Conservation (phyloP, 257 asterid species). For the Salvia rosmarinus region DNA sequence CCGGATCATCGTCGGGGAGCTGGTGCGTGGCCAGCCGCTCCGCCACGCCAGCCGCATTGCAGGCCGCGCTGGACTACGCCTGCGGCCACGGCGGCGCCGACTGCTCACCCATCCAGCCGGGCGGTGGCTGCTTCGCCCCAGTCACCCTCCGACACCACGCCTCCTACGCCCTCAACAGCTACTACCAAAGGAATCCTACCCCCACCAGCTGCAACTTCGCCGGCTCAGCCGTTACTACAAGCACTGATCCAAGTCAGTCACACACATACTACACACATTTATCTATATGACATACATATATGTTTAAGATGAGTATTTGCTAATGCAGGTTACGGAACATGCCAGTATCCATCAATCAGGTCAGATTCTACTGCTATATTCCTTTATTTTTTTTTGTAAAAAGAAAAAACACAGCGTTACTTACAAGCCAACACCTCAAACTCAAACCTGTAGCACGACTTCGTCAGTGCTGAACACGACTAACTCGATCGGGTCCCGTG, state of each 20-base stretch:
- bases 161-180: conserved; percentile 80
- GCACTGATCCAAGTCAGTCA: conserved; percentile 73
- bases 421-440: background rate
- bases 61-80: conserved; percentile 75
- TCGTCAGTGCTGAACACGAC: conserved; percentile 71
- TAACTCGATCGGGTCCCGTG: conserved; percentile 72
- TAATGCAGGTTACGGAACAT: conserved; percentile 68
- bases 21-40: conserved; percentile 81
- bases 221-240: conserved; percentile 77
- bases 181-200: conserved; percentile 74
- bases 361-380: conserved; percentile 30
- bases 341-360: conserved; percentile 76
- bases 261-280: background rate
- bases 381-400: background rate
- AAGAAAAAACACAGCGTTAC: no score
- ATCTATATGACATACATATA: background rate
- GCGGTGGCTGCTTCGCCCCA: conserved; percentile 66
- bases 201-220: conserved; percentile 81
- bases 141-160: conserved; percentile 56
- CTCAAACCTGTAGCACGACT: conserved; percentile 69
- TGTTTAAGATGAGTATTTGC: background rate
- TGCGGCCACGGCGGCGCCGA: conserved; percentile 73
- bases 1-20: conserved; percentile 54
- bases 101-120: conserved; percentile 68
- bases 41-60: conserved; percentile 52